Percentiles rank a stretch among this genome's conserved stretches.
phyloP scores from a whole-genome alignment of 2,329 filamentous ascomycete species.

The Pseudogymnoascus sp. region DNA sequence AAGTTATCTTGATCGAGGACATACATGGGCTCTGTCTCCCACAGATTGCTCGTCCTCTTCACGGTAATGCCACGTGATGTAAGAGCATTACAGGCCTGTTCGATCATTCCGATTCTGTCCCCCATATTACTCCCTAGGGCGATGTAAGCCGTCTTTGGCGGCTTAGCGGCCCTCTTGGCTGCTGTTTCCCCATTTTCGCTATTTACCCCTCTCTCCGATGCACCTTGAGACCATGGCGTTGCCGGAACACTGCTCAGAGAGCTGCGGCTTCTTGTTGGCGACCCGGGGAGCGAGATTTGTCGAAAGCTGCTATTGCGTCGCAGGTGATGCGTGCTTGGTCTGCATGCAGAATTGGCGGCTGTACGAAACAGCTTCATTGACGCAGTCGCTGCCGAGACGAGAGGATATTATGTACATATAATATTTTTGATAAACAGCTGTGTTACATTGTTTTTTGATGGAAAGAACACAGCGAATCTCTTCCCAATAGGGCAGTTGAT shows the following conservation, averaged over 20 bases:
- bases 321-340: not conserved
- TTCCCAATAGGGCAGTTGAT: constrained; percentile 4
- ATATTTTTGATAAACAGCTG: not conserved
- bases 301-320: constrained; percentile 2
- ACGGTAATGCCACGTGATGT: constrained; percentile 64
- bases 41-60: constrained; percentile 75
- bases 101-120: constrained; percentile 76
- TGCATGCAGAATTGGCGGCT: constrained; percentile 1
- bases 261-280: constrained; percentile 8
- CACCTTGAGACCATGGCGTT: constrained; percentile 17
- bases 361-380: constrained; percentile 10
- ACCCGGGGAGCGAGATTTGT: not conserved
- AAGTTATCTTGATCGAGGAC: constrained; percentile 82
- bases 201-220: not conserved
- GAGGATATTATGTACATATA: not conserved
- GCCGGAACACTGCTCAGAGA: constrained; percentile 10
- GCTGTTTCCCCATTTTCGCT: not conserved
- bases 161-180: constrained; percentile 5
- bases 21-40: constrained; percentile 97
- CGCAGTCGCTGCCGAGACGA: not conserved
- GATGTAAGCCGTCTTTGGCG: constrained; percentile 54
- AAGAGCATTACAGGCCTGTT: constrained; percentile 74
- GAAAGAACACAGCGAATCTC: constrained; percentile 4
- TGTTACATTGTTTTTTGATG: not conserved
- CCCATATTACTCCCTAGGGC: constrained; percentile 91